These are phyloP conservation scores for Brassica carinata DNA, from an alignment of 345 rosid species.

Conservation along the genomic window DNA sequence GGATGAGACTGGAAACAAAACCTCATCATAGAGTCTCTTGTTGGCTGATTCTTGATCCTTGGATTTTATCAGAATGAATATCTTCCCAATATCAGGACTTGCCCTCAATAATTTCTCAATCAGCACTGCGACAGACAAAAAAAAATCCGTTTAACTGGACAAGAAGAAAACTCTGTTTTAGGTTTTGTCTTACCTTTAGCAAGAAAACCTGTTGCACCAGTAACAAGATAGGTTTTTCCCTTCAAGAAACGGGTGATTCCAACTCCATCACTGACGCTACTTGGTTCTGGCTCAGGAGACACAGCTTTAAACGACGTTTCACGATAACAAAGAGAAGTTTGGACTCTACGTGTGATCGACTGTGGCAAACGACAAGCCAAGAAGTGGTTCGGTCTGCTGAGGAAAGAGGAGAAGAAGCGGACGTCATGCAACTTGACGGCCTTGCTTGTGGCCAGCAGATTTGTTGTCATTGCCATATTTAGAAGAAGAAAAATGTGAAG, in stretches of 20 bases:
- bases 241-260: conserved; percentile 29
- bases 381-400: background rate
- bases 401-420: background rate
- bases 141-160: background rate
- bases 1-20: background rate
- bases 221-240: conserved; percentile 42
- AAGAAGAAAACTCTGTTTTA: conserved; percentile 12
- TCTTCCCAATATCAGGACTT: conserved; percentile 35
- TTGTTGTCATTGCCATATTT: conserved; percentile 13
- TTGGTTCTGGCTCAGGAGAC: background rate
- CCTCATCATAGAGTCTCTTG: conserved; percentile 31
- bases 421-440: background rate
- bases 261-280: background rate
- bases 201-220: conserved; percentile 50
- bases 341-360: background rate
- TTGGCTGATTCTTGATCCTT: conserved; percentile 34
- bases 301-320: background rate
- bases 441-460: background rate
- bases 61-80: conserved; percentile 40
- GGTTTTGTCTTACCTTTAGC: conserved; percentile 35
- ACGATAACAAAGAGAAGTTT: background rate
- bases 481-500: background rate
- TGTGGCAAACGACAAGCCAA: background rate
- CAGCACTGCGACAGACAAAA: conserved; percentile 14
- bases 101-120: conserved; percentile 45